Evolutionary conservation across 2,329 filamentous ascomycete genomes (phyloP), one percentile per base, ranked within the genome.

Genomic region (Penicillium frequentans): DNA sequence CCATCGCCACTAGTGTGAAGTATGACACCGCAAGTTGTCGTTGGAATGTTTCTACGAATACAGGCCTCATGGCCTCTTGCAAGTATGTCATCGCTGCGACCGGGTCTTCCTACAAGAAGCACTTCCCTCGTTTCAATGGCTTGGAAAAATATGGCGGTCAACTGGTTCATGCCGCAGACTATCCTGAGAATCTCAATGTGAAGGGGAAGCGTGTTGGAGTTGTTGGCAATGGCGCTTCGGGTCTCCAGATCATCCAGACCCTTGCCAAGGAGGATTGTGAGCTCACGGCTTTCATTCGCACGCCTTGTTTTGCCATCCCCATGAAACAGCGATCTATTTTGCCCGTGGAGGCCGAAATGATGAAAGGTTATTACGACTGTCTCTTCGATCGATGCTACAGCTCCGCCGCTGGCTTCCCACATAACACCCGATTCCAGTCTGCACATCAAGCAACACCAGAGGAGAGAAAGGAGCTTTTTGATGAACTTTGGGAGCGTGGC

Each of bases 251-350:
- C 23, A 59, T 63, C 13, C 57, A 65, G 24, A 44, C 39, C 8
- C 49, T 62, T 16, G 59, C 59, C n/a, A 60, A 65, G 23, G 44
- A 62, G 43, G 59, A 63, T 24, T 60, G 59, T 21, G 49, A 59
- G 11, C 48, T 64, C 2, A 77, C 75, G 3, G 82, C 88, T 43
- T 87, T 88, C 68, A 84, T 88, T 62, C 81, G 86, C 11, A 88
- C 85, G 1, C 86, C 86, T 1, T 89, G 88, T 57, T 74, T 87
- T 13, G 83, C 83, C 0, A 68, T 89, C 2, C 85, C 85, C 0
- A 87, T 89, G 84, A 76, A 79, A 3, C 79, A 82, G 58, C 73
- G 75, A 1, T 43, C 16, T 44, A 73, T 9, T 71, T 85, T 43
- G 77, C 76, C 71, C 9, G 78, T 80, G 57, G 79, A 84, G 62